Evolutionary conservation across 148 eudicot species (phyloP), one percentile per base, ranked within the genome.

Genomic region (Silene uniflora): DNA sequence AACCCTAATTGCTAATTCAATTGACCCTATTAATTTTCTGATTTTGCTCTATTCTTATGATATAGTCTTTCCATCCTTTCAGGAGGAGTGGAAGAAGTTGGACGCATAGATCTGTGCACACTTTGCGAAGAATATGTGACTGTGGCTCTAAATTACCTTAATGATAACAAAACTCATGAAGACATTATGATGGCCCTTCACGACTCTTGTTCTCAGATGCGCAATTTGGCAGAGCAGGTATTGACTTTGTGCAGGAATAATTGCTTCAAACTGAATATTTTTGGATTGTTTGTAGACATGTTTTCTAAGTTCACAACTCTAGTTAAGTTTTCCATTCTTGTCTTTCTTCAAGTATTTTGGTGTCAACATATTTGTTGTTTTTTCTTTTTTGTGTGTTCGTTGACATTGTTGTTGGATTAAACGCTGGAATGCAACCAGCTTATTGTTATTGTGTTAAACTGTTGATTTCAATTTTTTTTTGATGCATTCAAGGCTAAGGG

Each of bases 71-170:
- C 62, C 22, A 24, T 70, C 14, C 22, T 81, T 78, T 29, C 77
- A 81, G 73, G 71, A 66, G 70, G 71, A 66, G 70, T 62, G 42
- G 75, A 82, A 75, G 78, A 72, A 27, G 66, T 59, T 58, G 83
- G 75, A 46, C 80, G 83, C 22, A 75, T 80, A 49, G 77, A 89
- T 12, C 18, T 85, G 67, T 90, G 93, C 79, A 66, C 81, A 54
- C 11, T 88, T 82, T 94, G 98, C 82, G 91, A 94, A 88, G 89
- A 90, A 55, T 89, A 83, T 85, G 81, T 91, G 56, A 24, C 81
- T 17, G 61, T 86, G 79, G 91, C 91, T 70, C 78, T 94, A 54
- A 78, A 70, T 14, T 92, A 90, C 83, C 86, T 94, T 54, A 46
- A 71, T 59, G 86, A 88, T 27, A 79, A 89, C 82, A 90, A 88